phyloP scores from a whole-genome alignment of 1,139 yeast species.

The Candida frijolesensis region DNA sequence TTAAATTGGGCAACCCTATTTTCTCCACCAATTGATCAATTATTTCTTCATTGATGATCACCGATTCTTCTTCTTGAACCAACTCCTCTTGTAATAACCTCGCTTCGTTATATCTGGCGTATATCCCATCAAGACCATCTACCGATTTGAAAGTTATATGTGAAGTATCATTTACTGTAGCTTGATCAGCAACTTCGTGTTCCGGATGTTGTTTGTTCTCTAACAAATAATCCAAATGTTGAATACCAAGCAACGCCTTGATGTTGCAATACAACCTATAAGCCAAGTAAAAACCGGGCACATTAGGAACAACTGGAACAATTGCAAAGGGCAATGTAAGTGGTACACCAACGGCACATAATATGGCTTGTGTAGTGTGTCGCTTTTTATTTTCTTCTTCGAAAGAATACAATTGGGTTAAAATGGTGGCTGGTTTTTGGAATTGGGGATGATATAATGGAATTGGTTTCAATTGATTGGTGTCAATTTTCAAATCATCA shows the following conservation, averaged over 20 bases:
- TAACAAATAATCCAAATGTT: slow-evolving; percentile 60
- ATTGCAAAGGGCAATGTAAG: slow-evolving; percentile 78
- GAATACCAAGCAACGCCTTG: slow-evolving; percentile 77
- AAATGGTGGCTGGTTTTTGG: slow-evolving; percentile 34
- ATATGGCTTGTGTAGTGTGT: slow-evolving; percentile 36
- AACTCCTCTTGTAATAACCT: slow-evolving; percentile 13
- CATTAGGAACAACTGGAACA: slow-evolving; percentile 86
- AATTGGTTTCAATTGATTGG: slow-evolving; percentile 40
- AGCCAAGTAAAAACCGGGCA: slow-evolving; percentile 89
- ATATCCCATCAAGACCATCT: slow-evolving; percentile 23
- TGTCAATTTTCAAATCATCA: slow-evolving; percentile 28
- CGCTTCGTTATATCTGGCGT: slow-evolving; percentile 13
- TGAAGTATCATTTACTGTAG: slow-evolving; percentile 20
- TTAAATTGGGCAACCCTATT: slow-evolving; percentile 38
- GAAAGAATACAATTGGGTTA: slow-evolving; percentile 34
- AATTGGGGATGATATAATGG: slow-evolving; percentile 46
- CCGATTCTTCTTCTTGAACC: slow-evolving; percentile 27
- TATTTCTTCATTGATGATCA: slow-evolving; percentile 33
- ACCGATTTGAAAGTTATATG: slow-evolving; percentile 27
- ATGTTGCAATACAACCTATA: slow-evolving; percentile 85
- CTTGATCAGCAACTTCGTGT: slow-evolving; percentile 13
- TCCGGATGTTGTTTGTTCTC: slow-evolving; percentile 22
- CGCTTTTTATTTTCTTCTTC: slow-evolving; percentile 27
- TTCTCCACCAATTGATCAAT: slow-evolving; percentile 32
- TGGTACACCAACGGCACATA: slow-evolving; percentile 69